Evolutionary conservation across 2,329 filamentous ascomycete genomes (phyloP), one percentile per base, ranked within the genome.

Genomic region (Incumbomyces delicatus): DNA sequence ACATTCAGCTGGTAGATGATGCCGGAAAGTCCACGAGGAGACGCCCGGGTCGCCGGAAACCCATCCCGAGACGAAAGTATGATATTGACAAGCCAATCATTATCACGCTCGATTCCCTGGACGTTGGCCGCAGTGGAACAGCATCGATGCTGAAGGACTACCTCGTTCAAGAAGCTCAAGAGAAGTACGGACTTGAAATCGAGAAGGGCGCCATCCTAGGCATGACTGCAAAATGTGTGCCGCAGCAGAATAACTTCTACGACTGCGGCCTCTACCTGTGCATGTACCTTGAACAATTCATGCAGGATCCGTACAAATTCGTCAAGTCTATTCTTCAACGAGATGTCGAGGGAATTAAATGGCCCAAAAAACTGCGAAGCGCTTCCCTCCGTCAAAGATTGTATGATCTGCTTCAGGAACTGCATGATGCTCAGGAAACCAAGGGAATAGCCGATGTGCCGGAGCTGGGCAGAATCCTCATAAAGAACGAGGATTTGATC

Each of bases 221-320:
- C 3, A 80, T 85, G 70, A 87, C 80, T 33, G 86, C 85, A 3
- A 83, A 77, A 50, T 72, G 75, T 6, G 82, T 95, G 12, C 90
- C 92, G 0, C 68, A 76, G 50, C 92, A 98, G 63, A 67, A 78
- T 41, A 96, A 98, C 60, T 85, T 76, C 56, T 89, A 78, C 51
- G 92, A 98, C 61, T 98, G 92, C 58, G 92, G 92, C 7, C 69
- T 95, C 0, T 98, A 85, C 57, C 69, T 96, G 2, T 69, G 95
- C 3, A 84, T 82, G 2, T 98, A 96, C 58, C 73, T 94, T 44
- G 77, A 87, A 53, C 80, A 85, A 53, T 95, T 98, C 53, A 74
- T 94, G 13, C 73, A 78, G 44, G 68, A 87, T 49, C 90, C 90
- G 0, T 78, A 86, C 52, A 63, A 61, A 0, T 92, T 94, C 54